Percentiles rank a stretch among this genome's conserved stretches.
phyloP scores from a whole-genome alignment of 352 stramenopile species.

The Phytophthora litchii region DNA sequence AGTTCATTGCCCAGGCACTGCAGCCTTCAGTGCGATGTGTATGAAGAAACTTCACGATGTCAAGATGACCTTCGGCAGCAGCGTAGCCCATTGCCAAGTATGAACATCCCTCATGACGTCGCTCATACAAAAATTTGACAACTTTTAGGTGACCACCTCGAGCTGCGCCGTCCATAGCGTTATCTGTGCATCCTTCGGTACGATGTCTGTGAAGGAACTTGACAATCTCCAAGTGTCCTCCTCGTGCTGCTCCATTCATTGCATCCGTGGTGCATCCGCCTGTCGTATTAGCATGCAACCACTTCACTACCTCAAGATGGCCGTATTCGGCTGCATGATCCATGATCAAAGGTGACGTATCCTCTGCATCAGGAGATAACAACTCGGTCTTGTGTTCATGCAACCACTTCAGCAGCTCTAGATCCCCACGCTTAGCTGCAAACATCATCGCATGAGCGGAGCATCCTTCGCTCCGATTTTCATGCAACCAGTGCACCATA shows the following conservation, averaged over 20 bases:
- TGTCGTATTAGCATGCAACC: constrained; percentile 31
- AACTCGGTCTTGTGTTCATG: constrained; percentile 24
- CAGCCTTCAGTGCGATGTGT: constrained; percentile 29
- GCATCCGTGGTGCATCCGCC: constrained; percentile 34
- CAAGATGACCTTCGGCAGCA: constrained; percentile 29
- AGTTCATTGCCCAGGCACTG: constrained; percentile 35
- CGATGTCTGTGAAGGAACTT: constrained; percentile 48
- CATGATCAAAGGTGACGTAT: constrained; percentile 38
- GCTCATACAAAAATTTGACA: constrained; percentile 39
- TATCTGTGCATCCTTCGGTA: constrained; percentile 31
- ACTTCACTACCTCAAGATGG: constrained; percentile 43
- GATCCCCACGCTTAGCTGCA: constrained; percentile 34
- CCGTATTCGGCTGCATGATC: constrained; percentile 38
- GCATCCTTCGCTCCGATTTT: constrained; percentile 38
- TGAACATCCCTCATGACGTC: constrained; percentile 30
- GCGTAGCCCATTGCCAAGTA: constrained; percentile 37
- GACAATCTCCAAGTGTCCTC: constrained; percentile 40
- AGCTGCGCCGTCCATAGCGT: constrained; percentile 38
- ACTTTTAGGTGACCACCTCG: constrained; percentile 31
- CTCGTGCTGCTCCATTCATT: constrained; percentile 32
- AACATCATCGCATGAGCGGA: constrained; percentile 38
- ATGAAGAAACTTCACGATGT: constrained; percentile 35
- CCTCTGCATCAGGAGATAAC: constrained; percentile 12
- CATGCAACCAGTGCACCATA: constrained; percentile 43
- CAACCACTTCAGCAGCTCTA: constrained; percentile 40